Evolutionary conservation across 1,284 basidiomycete genomes (phyloP).

Genomic region (Apiotrichum gamsii): DNA sequence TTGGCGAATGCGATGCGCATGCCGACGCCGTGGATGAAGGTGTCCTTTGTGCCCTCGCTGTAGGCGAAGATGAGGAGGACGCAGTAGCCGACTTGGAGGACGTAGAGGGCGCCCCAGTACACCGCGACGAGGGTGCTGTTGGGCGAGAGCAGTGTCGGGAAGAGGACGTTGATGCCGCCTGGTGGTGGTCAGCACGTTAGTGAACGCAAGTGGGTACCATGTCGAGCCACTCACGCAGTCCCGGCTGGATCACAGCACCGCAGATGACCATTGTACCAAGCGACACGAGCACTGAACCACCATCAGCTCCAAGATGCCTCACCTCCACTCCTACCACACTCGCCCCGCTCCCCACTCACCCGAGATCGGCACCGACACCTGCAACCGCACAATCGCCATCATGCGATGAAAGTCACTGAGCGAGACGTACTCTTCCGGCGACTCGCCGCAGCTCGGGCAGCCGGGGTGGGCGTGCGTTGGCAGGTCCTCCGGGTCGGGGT

Average conservation of each 20-base stretch:
- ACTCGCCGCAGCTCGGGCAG: constrained; percentile 32
- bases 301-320: too few relatives aligned
- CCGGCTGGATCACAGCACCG: constrained; percentile 42
- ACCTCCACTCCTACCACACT: too few relatives aligned
- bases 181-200: too few relatives aligned
- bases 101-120: constrained; percentile 55
- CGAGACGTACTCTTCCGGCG: constrained; percentile 39
- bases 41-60: constrained; percentile 71
- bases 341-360: constrained; percentile 48
- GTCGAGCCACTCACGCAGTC: constrained; percentile 31
- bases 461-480: background rate
- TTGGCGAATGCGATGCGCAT: constrained; percentile 70
- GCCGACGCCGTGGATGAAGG: constrained; percentile 69
- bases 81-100: constrained; percentile 66
- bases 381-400: constrained; percentile 54
- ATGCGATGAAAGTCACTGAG: constrained; percentile 37
- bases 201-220: too few relatives aligned
- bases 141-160: constrained; percentile 68
- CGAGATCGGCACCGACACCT: constrained; percentile 69
- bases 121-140: constrained; percentile 57
- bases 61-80: constrained; percentile 62
- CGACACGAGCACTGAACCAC: constrained; percentile 32
- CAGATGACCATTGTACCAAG: constrained; percentile 39
- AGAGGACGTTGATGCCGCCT: constrained; percentile 55
- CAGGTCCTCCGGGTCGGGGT: too few relatives aligned